Evolutionary conservation across 768 basidiomycete species (phyloP).

Genomic region (Austroboletus eburneus): DNA sequence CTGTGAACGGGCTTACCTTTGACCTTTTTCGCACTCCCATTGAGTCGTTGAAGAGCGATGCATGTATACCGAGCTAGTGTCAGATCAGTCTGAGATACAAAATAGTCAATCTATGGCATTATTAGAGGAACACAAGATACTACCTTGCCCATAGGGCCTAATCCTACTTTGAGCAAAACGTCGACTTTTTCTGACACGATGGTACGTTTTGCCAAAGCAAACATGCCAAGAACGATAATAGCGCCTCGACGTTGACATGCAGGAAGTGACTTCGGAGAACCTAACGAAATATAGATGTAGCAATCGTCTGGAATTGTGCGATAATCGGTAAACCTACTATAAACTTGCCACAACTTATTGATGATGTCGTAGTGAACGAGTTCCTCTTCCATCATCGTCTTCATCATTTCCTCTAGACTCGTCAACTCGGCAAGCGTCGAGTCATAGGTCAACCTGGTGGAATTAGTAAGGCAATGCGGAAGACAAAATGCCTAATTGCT

Average conservation of each 20-base stretch:
- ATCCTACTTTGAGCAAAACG: slow-evolving; percentile 76
- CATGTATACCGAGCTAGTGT: slow-evolving; percentile 92
- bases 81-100: slow-evolving; percentile 62
- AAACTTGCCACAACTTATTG: slow-evolving; percentile 92
- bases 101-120: neutral
- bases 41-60: slow-evolving; percentile 85
- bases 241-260: slow-evolving; percentile 88
- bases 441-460: slow-evolving; percentile 75
- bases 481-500: slow-evolving; percentile 19
- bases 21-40: slow-evolving; percentile 94
- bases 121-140: slow-evolving; percentile 1
- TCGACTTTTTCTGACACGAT: slow-evolving; percentile 84
- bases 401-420: slow-evolving; percentile 94
- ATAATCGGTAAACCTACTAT: slow-evolving; percentile 69
- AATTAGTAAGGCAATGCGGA: neutral
- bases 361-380: slow-evolving; percentile 83
- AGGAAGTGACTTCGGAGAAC: slow-evolving; percentile 69
- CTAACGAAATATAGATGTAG: slow-evolving; percentile 39
- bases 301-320: too few species aligned
- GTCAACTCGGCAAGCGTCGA: slow-evolving; percentile 94
- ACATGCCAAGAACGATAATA: slow-evolving; percentile 96
- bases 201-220: slow-evolving; percentile 77
- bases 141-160: slow-evolving; percentile 83
- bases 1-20: slow-evolving; percentile 55
- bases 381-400: slow-evolving; percentile 90